phyloP scores from a whole-genome alignment of 306 rosid species.

The Vigna reflexopilosa region DNA sequence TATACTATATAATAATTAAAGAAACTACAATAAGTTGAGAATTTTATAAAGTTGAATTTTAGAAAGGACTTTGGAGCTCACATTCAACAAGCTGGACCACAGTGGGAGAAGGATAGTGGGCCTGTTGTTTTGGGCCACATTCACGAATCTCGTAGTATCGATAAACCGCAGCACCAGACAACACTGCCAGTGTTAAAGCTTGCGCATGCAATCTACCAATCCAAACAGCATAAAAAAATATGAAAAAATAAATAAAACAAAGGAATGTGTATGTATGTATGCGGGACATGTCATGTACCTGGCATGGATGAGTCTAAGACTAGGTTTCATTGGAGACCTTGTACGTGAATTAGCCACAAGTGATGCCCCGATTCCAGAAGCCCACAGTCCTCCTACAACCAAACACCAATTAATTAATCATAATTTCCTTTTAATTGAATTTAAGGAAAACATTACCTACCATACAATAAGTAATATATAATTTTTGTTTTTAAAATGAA shows the following conservation, averaged over 20 bases:
- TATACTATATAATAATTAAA: neutral
- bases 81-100: neutral
- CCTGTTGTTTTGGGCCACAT: neutral
- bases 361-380: slow-evolving; percentile 79
- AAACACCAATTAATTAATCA: neutral
- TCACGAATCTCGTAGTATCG: slow-evolving; percentile 62
- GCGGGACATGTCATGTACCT: slow-evolving; percentile 49
- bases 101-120: slow-evolving; percentile 16
- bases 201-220: slow-evolving; percentile 79
- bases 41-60: neutral
- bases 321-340: slow-evolving; percentile 71
- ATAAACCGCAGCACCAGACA: slow-evolving; percentile 73
- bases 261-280: neutral
- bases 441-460: too few species aligned
- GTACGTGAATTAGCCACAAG: slow-evolving; percentile 57
- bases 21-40: too few species aligned
- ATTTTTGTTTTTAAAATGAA: too few species aligned
- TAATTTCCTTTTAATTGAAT: too few species aligned
- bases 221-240: neutral
- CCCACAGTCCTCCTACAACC: slow-evolving; percentile 74
- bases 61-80: slow-evolving; percentile 39
- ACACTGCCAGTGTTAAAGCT: slow-evolving; percentile 76
- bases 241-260: neutral
- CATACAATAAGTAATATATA: too few species aligned
- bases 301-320: slow-evolving; percentile 86